Conservation (phyloP, 2,329 filamentous ascomycete species). For the Ophiostoma perfectum region DNA sequence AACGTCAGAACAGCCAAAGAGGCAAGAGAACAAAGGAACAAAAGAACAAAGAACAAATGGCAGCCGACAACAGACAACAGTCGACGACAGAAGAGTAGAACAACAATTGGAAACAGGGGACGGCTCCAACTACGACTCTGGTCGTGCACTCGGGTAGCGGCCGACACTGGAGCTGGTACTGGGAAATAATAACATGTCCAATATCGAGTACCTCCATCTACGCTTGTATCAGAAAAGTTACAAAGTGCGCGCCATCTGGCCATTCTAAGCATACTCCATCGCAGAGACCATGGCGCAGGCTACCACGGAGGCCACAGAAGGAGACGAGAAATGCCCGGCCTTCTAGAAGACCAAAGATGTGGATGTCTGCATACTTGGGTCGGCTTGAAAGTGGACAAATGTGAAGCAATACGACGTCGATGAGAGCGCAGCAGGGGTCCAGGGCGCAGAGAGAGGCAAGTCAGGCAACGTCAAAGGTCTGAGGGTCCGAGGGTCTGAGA, state of each 20-base stretch:
- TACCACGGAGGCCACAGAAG: slow-evolving; percentile 1
- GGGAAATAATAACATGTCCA: background rate
- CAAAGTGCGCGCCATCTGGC: slow-evolving; percentile 3
- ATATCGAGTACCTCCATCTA: background rate
- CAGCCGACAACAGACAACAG: background rate
- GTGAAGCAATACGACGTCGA: slow-evolving; percentile 11
- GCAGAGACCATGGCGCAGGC: background rate
- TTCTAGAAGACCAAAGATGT: slow-evolving; percentile 2
- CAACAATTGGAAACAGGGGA: background rate
- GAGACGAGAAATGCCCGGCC: slow-evolving; percentile 8
- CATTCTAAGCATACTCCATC: background rate
- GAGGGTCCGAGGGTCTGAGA: background rate
- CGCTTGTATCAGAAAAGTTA: slow-evolving; percentile 10
- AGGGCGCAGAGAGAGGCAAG: background rate
- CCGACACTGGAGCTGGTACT: background rate
- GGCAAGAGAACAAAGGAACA: background rate
- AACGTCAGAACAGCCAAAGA: background rate
- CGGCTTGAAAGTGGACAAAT: slow-evolving; percentile 8
- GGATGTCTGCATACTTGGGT: background rate
- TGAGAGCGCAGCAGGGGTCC: background rate
- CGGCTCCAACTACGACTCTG: slow-evolving; percentile 4
- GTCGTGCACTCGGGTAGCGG: background rate
- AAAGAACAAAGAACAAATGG: background rate
- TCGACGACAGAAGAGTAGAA: background rate
- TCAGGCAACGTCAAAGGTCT: background rate